A percentile compares a stretch with the other conserved stretches of the same genome.
Conservation (phyloP, 257 asterid species). For the Misopates orontium region DNA sequence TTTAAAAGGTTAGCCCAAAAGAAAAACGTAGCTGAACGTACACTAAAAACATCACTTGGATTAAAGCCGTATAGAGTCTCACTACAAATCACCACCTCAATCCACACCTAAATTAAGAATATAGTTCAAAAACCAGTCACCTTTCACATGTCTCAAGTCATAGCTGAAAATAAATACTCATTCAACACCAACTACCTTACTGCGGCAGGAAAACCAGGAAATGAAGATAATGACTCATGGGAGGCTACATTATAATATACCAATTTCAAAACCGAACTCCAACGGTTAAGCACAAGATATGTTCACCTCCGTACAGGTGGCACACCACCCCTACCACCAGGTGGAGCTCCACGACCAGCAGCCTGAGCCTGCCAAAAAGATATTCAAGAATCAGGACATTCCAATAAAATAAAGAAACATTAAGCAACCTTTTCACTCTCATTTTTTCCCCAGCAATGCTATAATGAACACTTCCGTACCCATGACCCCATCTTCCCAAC, state of each 20-base stretch:
- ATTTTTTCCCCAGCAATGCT: neutral
- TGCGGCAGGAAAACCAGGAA: constrained; percentile 7
- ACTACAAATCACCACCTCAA: constrained; percentile 22
- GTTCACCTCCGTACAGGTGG: constrained; percentile 88
- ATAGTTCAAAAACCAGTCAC: neutral
- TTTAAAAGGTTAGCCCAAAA: no score
- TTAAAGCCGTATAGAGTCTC: constrained; percentile 11
- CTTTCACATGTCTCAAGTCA: constrained; percentile 12
- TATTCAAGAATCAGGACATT: constrained; percentile 22
- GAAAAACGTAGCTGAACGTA: no score
- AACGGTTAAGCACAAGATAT: neutral
- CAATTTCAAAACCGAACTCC: neutral
- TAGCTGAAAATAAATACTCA: constrained; percentile 11
- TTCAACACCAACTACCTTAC: constrained; percentile 12
- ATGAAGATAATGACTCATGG: neutral
- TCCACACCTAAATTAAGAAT: constrained; percentile 7
- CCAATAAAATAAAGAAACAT: neutral
- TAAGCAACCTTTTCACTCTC: neutral
- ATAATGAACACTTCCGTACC: neutral
- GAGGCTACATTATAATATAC: neutral
- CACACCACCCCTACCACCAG: constrained; percentile 83
- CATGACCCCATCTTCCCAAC: neutral
- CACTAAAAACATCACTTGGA: neutral
- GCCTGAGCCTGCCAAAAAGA: constrained; percentile 72
- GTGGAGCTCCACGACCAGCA: constrained; percentile 87